Evolutionary conservation across 164 flowering plant genomes (phyloP), one percentile per base, ranked within the genome.

Genomic region (Santalum album): DNA sequence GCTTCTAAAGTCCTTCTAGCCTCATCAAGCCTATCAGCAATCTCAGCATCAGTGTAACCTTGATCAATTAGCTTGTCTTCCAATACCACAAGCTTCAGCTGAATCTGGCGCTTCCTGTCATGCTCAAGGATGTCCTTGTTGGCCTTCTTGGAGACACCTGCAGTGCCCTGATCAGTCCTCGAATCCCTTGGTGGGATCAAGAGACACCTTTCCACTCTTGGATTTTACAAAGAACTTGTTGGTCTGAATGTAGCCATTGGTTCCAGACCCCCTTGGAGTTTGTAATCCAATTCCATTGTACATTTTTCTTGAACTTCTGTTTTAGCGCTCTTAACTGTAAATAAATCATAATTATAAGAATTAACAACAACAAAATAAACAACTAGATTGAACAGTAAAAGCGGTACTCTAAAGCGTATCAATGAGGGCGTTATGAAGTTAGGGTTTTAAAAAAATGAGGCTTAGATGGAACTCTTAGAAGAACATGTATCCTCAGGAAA

Each of bases 231-330:
- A 82, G 61, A 92, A 92, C 68, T 82, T 87, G 75, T 87, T 92
- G 27, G 79, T 70, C 65, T 92, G 97, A 3, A 87, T 65, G 63
- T 92, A 78, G 0, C 99, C 99, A 55, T 89, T 92, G 5, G 96
- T 92, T 25, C 99, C 99, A 0, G 97, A 92, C 22, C 97, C 99
- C 36, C 99, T 72, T 0, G 97, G 66, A 32, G 99, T 89, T 54
- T 83, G 96, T 25, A 92, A 59, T 15, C 97, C 99, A 24, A 89
- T 83, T 9, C 99, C 99, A 73, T 92, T 92, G 63, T 92, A 89
- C 99, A 92, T 92, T 23, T 54, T 61, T 21, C 35, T 23, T 7
- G 6, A 3, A 22, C 27, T 25, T 49, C 21, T 1, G 20, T 21
- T 42, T 42, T 18, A 10, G 16, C 17, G 3, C 17, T 12, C 42